Evolutionary conservation across 345 rosid species (phyloP), one percentile per base, ranked within the genome.

Genomic region (rapeseed (Brassica napus)): DNA sequence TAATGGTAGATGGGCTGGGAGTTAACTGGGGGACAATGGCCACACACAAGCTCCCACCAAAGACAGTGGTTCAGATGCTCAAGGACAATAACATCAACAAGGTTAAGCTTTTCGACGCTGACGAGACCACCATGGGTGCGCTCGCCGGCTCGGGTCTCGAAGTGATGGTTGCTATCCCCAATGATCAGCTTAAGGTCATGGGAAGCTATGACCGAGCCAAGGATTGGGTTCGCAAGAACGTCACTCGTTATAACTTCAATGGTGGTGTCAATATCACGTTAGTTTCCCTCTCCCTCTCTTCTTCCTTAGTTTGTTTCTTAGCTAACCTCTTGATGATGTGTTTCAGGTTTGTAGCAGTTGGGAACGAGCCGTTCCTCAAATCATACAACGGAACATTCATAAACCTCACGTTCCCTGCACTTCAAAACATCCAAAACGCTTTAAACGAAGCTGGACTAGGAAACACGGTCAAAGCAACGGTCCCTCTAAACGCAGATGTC

Each of bases 111-210:
- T 94, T 94, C 82, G 97, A 94, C 71, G 89, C 94, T 1, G 93
- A 87, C 77, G 66, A 68, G 57, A 71, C 18, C 16, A 88, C 96
- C 31, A 86, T 94, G 97, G 24, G 58, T 58, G 90, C 97, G 11
- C 98, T 94, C 35, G 87, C 93, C 28, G 97, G 96, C 4, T 61
- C 87, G 16, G 86, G 70, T 26, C 76, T 94, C 21, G 91, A 94
- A 78, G 98, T 94, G 64, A 94, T 94, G 98, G 95, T 92, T 58
- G 97, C 91, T 23, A 94, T 94, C 62, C 98, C 98, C 1, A 94
- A 94, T 78, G 90, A 92, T 64, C 93, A 89, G 81, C 94, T 94
- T 47, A 81, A 73, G 4, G 86, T 75, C 37, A 89, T 94, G 94
- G 88, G 73, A 31, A 83, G 75, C 62, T 89, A 87, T 34, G 72